Conservation (phyloP, 441 rosid genomes). For the Mallotus japonicus region DNA sequence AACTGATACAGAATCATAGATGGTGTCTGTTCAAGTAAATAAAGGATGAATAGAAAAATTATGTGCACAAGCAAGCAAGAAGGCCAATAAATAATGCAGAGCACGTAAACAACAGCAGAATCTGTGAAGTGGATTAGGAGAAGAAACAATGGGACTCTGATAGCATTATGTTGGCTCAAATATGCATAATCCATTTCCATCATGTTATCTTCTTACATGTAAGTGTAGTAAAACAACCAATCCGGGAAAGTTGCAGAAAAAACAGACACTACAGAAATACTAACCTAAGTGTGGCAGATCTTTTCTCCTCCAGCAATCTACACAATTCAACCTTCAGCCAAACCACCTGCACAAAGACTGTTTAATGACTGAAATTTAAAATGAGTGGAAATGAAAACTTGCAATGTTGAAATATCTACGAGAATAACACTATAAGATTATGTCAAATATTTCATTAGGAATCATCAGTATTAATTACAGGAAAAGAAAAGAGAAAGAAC, state of each 20-base stretch:
- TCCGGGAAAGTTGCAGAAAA: constrained; percentile 15
- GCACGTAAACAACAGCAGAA: not conserved
- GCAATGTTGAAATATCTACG: constrained; percentile 10
- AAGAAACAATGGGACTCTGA: not conserved
- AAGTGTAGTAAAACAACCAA: not conserved
- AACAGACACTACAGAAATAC: constrained; percentile 25
- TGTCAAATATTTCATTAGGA: not conserved
- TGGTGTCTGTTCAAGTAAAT: not conserved
- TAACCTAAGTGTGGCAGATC: constrained; percentile 90
- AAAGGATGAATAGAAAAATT: not conserved
- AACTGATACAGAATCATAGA: constrained; percentile 2
- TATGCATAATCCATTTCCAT: not conserved
- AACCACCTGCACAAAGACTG: constrained; percentile 71
- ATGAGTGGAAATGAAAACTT: constrained; percentile 28
- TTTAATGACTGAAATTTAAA: constrained; percentile 53
- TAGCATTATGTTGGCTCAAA: not conserved
- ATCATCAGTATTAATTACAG: constrained; percentile 14
- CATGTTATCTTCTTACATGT: not conserved
- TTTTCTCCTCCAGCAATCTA: constrained; percentile 93
- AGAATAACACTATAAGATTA: not conserved
- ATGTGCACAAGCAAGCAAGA: not conserved
- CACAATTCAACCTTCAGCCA: constrained; percentile 98
- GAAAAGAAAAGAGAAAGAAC: constrained; percentile 39
- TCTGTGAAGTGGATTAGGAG: not conserved
- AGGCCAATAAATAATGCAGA: not conserved